Evolutionary conservation across 306 rosid species (phyloP).

Genomic region (Ormosia emarginata): DNA sequence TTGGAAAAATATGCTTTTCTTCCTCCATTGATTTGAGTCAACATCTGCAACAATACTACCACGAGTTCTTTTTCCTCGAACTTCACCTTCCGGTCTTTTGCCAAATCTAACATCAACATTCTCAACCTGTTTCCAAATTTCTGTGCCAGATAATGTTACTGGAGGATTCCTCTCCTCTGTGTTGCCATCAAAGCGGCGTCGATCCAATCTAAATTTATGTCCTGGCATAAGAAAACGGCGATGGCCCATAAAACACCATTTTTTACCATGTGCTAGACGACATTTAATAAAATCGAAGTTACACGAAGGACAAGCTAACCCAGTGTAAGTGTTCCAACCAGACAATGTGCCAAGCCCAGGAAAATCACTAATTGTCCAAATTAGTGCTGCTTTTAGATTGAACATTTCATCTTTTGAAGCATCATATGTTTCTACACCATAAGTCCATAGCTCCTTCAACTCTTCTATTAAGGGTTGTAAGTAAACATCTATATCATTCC

Average conservation of each 20-base stretch:
- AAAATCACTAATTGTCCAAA: too few species aligned
- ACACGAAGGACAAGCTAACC: too few species aligned
- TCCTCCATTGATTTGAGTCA: not conserved
- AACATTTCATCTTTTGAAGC: not conserved
- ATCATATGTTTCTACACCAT: not conserved
- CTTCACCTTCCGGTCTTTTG: not conserved
- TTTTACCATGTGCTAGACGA: not conserved
- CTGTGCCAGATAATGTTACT: not conserved
- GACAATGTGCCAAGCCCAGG: too few species aligned
- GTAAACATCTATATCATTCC: too few species aligned
- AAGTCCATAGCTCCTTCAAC: not conserved
- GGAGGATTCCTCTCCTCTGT: not conserved
- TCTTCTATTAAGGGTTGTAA: too few species aligned
- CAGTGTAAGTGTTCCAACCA: too few species aligned
- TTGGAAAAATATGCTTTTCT: not conserved
- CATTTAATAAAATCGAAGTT: not conserved
- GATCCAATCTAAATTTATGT: not conserved
- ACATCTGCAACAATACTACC: not conserved
- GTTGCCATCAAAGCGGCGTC: too few species aligned
- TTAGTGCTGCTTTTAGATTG: too few species aligned
- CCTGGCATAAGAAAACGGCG: not conserved
- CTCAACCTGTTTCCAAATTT: not conserved
- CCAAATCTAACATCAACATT: not conserved
- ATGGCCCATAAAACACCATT: not conserved
- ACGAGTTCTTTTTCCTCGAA: not conserved